A percentile compares a stretch with the other conserved stretches of the same genome.
Conservation (phyloP, 1,139 yeast genomes). For the Debaryomycetaceae sp. region DNA sequence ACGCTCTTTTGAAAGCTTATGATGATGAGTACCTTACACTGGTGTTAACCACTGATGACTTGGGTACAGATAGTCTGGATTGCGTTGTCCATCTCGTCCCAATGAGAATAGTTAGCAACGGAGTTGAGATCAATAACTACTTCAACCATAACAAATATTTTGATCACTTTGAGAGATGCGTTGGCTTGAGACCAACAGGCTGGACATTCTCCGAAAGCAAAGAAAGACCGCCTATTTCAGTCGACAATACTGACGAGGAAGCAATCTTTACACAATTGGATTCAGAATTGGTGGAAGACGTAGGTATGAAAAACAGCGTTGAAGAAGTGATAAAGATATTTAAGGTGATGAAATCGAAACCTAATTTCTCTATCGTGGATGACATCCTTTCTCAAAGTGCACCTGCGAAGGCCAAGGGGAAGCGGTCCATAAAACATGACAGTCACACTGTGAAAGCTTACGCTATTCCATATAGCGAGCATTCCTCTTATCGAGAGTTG, state of each 20-base stretch:
- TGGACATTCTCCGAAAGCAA: constrained; percentile 56
- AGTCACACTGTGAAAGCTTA: constrained; percentile 43
- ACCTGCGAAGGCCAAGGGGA: constrained; percentile 9
- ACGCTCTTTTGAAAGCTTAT: constrained; percentile 36
- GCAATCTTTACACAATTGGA: constrained; percentile 3
- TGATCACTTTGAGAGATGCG: constrained; percentile 49
- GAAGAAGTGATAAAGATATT: constrained; percentile 1
- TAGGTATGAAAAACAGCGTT: not conserved
- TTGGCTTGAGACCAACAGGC: constrained; percentile 80
- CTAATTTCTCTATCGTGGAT: constrained; percentile 19
- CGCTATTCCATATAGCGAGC: constrained; percentile 87
- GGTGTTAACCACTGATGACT: constrained; percentile 29
- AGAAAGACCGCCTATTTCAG: not conserved
- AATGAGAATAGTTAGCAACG: constrained; percentile 44
- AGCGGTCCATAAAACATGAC: constrained; percentile 19
- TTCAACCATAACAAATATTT: constrained; percentile 47
- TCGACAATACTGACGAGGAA: constrained; percentile 1
- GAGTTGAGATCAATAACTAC: constrained; percentile 43
- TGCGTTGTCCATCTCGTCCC: constrained; percentile 72
- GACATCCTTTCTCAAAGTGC: constrained; percentile 33
- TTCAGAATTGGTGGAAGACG: constrained; percentile 4
- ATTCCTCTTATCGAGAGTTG: constrained; percentile 82
- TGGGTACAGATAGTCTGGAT: constrained; percentile 35
- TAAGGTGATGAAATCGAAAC: constrained; percentile 2
- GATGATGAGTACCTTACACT: constrained; percentile 29